Base-by-base conservation (phyloP, 1,139 yeast species). In the Scheffersomyces cryptocercus region DNA sequence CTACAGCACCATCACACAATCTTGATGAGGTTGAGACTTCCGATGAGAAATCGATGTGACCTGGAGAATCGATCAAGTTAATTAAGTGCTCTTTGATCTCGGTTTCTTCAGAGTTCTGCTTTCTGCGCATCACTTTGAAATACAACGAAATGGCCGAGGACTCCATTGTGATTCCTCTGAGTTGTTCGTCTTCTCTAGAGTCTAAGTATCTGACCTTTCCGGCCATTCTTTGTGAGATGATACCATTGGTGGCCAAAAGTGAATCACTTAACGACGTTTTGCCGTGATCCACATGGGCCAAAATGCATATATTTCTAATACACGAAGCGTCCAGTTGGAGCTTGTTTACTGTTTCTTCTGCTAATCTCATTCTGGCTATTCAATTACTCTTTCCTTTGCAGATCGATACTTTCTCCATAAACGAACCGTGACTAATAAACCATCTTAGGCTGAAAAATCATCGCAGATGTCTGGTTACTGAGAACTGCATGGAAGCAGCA, bases 261-360 rank as follows among this genome's bases (percentile, higher is more conserved):
- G 96, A 88, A 64, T 95, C 99, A 42, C 97, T 87, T 37, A 95
- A 72, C 2, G 98, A 88, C 0, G 99, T 95, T 67, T 93, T 95
- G 35, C 99, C 99, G 62, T 95, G 99, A 62, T 95, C 99, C 29
- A 95, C 99, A 67, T 95, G 99, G 1, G 99, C 99, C 42, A 95
- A 73, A 49, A 95, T 90, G 65, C 99, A 95, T 37, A 95, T 89
- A 64, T 95, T 95, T 47, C 99, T 75, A 30, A 93, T 82, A 48
- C 81, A 70, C 9, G 77, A 68, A 1, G 96, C 84, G 50, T 84
- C 79, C 51, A 73, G 73, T 64, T 93, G 98, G 26, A 91, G 68
- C 47, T 79, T 68, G 39, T 77, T 73, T 29, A 89, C 76, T 31
- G 84, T 82, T 35, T 84, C 86, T 15, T 85, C 75, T 3, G 89